phyloP scores from a whole-genome alignment of 441 rosid species.

The Pelargonium citronellum region DNA sequence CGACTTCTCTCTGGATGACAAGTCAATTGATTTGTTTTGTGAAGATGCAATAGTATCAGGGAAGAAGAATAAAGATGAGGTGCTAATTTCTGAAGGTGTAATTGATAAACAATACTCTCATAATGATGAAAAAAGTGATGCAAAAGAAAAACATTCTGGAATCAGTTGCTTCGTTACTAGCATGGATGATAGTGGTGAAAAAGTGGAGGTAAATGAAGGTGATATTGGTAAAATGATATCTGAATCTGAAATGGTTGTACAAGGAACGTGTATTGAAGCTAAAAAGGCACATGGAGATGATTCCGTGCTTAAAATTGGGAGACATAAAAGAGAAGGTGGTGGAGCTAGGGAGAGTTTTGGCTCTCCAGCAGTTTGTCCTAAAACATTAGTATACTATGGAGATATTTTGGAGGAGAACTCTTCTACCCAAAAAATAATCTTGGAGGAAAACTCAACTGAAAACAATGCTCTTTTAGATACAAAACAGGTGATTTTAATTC shows the following conservation, averaged over 20 bases:
- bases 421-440: background rate
- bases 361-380: constrained; percentile 17
- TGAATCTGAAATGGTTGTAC: constrained; percentile 28
- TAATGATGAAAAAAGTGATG: constrained; percentile 21
- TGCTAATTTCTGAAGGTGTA: constrained; percentile 28
- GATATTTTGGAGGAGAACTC: constrained; percentile 24
- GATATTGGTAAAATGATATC: constrained; percentile 20
- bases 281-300: constrained; percentile 17
- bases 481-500: constrained; percentile 40
- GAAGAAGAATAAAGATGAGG: constrained; percentile 24
- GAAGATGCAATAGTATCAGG: constrained; percentile 26
- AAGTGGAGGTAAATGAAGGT: constrained; percentile 24
- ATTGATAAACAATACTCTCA: constrained; percentile 20
- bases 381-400: constrained; percentile 17
- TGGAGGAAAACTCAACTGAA: constrained; percentile 20
- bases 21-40: constrained; percentile 21
- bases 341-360: constrained; percentile 21
- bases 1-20: constrained; percentile 26
- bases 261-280: constrained; percentile 24
- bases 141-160: constrained; percentile 14
- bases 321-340: constrained; percentile 21
- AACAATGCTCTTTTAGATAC: constrained; percentile 30
- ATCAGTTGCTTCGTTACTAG: constrained; percentile 10
- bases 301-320: background rate
- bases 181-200: constrained; percentile 19